Evolutionary conservation across 2,329 filamentous ascomycete genomes (phyloP).

Genomic region (Diaporthe sp.): DNA sequence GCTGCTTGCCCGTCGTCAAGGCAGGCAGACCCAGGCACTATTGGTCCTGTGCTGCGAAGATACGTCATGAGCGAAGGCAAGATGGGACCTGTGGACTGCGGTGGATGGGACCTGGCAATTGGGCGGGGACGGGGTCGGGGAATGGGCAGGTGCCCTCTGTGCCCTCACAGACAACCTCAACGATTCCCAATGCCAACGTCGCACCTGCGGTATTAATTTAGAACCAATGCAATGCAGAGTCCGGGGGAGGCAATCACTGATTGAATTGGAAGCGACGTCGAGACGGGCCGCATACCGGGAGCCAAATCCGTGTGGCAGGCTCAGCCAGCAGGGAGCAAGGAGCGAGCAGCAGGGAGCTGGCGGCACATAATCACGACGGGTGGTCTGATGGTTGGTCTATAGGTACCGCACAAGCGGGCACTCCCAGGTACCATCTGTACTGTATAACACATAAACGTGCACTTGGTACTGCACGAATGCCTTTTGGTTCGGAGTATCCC

Average conservation of each 20-base stretch:
- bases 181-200: conserved; percentile 4
- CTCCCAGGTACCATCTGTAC: background rate
- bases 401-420: background rate
- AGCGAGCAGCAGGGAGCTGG: background rate
- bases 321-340: conserved; percentile 11
- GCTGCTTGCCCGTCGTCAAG: background rate
- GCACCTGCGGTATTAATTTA: conserved; percentile 31
- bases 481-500: background rate
- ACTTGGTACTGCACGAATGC: no score
- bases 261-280: background rate
- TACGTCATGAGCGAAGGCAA: conserved; percentile 33
- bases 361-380: background rate
- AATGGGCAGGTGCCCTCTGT: background rate
- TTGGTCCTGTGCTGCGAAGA: background rate
- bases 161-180: background rate
- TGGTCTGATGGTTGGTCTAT: background rate
- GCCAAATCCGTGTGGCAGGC: conserved; percentile 28
- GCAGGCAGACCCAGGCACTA: background rate
- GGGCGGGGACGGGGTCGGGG: background rate
- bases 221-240: conserved; percentile 12
- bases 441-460: background rate
- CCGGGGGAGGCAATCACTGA: background rate
- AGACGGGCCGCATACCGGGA: conserved; percentile 25
- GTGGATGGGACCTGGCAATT: conserved; percentile 19
- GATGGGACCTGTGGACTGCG: conserved; percentile 24